Evolutionary conservation across 164 flowering plant genomes (phyloP), one percentile per base, ranked within the genome.

Genomic region (Brasenia schreberi): DNA sequence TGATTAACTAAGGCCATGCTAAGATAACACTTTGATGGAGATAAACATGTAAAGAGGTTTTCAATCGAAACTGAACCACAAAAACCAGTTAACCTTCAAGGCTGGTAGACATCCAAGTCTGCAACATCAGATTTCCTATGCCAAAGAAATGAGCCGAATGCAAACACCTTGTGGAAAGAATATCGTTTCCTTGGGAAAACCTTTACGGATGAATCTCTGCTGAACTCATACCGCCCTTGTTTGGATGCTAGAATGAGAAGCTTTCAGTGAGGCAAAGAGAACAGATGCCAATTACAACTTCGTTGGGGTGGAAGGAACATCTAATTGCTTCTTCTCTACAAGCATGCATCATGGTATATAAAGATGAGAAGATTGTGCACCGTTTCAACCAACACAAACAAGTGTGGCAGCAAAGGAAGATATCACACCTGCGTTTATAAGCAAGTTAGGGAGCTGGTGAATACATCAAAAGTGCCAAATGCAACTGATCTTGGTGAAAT

Each of bases 211-310:
- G 52, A 44, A 44, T 11, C 52, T 44, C 59, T 27, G 14, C 33
- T 17, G 27, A 42, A 23, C 43, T 67, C 49, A 65, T n/a, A 68
- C 64, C 61, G 74, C 53, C 79, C 74, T 76, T 82, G 85, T 68
- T 80, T 84, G 59, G 90, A 45, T 33, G 89, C 87, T 76, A 92
- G 78, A 27, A 85, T 64, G 42, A 84, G 79, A 43, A 92, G 98
- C 79, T 85, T 70, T 92, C 96, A 64, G 82, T 84, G 79, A 92
- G 75, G 74, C 98, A 89, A 23, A 81, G 70, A 17, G 91, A 81
- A 66, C 98, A 92, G 14, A 92, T 82, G 10, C 96, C 96, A 1
- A 86, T 72, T 14, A 82, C 61, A 5, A 45, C 69, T 64, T 82
- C 82, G 62, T 72, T 76, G 3, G 87, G 93, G 67, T 92, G 98